Conservation (phyloP, 208 protist species). For the Trypanosomatidae sp. region DNA sequence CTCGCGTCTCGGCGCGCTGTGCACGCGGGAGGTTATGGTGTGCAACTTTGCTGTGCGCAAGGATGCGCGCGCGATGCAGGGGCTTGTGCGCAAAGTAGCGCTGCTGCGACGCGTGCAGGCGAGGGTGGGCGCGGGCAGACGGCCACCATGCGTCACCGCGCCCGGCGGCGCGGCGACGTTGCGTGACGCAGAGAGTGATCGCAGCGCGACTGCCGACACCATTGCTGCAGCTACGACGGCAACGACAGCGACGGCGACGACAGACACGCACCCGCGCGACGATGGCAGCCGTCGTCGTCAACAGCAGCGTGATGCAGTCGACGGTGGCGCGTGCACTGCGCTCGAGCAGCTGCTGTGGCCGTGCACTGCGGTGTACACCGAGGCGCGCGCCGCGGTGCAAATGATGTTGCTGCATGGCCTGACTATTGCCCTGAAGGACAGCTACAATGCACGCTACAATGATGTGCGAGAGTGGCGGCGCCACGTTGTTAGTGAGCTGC, state of each 20-base stretch:
- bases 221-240: neutral
- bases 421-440: constrained; percentile 28
- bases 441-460: constrained; percentile 52
- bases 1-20: constrained; percentile 47
- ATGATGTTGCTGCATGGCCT: constrained; percentile 35
- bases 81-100: constrained; percentile 53
- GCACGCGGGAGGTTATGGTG: constrained; percentile 19
- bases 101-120: constrained; percentile 60
- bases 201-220: no score
- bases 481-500: constrained; percentile 27
- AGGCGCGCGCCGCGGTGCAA: constrained; percentile 44
- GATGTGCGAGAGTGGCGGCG: constrained; percentile 46
- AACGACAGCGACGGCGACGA: neutral
- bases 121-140: no score
- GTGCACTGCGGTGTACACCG: constrained; percentile 50
- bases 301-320: no score
- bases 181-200: no score
- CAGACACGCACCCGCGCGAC: neutral
- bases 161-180: no score
- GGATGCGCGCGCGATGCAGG: constrained; percentile 6
- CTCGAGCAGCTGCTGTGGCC: constrained; percentile 31
- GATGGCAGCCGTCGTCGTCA: no score
- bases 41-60: constrained; percentile 78
- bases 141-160: no score
- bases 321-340: no score